A percentile compares a stretch with the other conserved stretches of the same genome.
Conservation (phyloP, 306 rosid species). For the Adenanthera pavonina region DNA sequence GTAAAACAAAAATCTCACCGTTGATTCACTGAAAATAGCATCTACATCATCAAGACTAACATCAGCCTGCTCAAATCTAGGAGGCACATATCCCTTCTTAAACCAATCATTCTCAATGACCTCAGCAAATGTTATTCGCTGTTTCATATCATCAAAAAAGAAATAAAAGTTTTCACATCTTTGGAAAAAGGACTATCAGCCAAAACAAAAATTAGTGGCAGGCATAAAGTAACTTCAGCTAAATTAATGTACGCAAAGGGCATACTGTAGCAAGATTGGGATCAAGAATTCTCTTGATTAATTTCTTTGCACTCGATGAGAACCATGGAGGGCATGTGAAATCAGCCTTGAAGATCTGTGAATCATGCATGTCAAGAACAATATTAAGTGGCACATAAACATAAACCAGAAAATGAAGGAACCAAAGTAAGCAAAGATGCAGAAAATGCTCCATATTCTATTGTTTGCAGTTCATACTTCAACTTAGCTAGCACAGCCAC, state of each 20-base stretch:
- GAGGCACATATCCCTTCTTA: conserved; percentile 72
- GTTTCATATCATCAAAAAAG: conserved; percentile 41
- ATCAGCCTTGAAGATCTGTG: conserved; percentile 71
- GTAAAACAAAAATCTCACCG: conserved; percentile 43
- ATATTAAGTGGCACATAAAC: conserved; percentile 13
- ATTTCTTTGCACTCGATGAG: conserved; percentile 68
- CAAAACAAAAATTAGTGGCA: conserved; percentile 6
- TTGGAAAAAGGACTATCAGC: not conserved
- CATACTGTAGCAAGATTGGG: conserved; percentile 75
- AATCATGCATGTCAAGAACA: conserved; percentile 1
- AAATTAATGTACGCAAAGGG: conserved; percentile 1
- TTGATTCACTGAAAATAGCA: conserved; percentile 57
- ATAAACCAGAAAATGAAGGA: not conserved
- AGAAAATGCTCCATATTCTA: not conserved
- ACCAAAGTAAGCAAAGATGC: not conserved
- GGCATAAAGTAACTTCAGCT: not conserved
- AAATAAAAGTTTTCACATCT: conserved; percentile 7
- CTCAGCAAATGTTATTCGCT: conserved; percentile 73
- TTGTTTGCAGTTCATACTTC: not conserved
- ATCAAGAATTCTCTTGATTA: conserved; percentile 77
- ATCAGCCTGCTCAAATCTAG: conserved; percentile 57
- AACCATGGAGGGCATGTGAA: conserved; percentile 74
- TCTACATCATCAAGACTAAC: conserved; percentile 65
- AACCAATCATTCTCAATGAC: conserved; percentile 82
- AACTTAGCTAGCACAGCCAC: not conserved